These are phyloP conservation scores for Alternaria conjuncta DNA, from an alignment of 2,329 filamentous ascomycete species.

Conservation along the genomic window DNA sequence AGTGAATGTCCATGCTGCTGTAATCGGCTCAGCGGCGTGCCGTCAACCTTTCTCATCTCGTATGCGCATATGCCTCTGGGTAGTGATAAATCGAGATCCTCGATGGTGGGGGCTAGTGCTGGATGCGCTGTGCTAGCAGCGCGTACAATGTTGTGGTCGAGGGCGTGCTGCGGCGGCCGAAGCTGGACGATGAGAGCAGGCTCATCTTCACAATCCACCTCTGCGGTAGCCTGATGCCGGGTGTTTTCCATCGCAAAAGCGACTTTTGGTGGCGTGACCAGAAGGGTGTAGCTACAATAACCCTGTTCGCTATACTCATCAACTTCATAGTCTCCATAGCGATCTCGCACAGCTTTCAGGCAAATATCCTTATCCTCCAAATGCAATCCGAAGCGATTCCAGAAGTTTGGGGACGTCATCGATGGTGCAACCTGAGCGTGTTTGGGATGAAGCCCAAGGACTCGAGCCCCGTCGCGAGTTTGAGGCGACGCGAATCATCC, in stretches of 20 bases:
- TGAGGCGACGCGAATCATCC: conserved; percentile 7
- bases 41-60: conserved; percentile 34
- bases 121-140: conserved; percentile 31
- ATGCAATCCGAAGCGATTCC: neutral
- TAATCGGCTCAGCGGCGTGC: conserved; percentile 28
- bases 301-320: conserved; percentile 16
- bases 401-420: neutral
- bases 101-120: conserved; percentile 27
- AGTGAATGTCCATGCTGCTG: conserved; percentile 8
- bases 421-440: neutral
- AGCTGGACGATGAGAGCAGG: conserved; percentile 32
- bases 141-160: conserved; percentile 26
- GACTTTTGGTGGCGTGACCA: neutral
- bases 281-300: conserved; percentile 19
- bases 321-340: conserved; percentile 5
- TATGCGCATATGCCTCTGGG: conserved; percentile 26
- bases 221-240: neutral
- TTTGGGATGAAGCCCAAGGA: neutral
- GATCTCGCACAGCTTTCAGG: neutral
- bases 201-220: neutral
- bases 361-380: neutral
- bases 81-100: conserved; percentile 11
- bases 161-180: conserved; percentile 29
- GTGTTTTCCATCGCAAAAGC: neutral
- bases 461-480: neutral